A percentile compares a stretch with the other conserved stretches of the same genome.
Evolutionary conservation across 225 moss, liverwort and hornwort genomes (phyloP).

Genomic region (Sphagnum contortum): DNA sequence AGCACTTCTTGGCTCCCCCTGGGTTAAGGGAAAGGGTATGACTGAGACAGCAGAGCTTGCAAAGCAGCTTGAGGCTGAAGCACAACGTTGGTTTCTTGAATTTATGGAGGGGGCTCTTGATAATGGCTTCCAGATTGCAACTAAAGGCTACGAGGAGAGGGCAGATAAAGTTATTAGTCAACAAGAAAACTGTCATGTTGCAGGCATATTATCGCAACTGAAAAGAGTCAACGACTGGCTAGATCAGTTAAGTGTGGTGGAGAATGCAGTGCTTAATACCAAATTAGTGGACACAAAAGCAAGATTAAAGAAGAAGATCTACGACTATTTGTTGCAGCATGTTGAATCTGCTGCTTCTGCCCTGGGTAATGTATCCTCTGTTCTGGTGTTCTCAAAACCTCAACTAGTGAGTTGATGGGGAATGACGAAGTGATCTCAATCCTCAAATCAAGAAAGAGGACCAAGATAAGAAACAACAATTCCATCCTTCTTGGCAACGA

Average conservation of each 20-base stretch:
- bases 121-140: constrained; percentile 60
- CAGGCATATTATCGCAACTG: constrained; percentile 84
- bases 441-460: too few relatives aligned
- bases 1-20: constrained; percentile 19
- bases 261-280: constrained; percentile 19
- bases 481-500: too few relatives aligned
- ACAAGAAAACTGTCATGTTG: constrained; percentile 84
- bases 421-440: too few relatives aligned
- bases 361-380: constrained; percentile 54
- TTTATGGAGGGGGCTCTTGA: constrained; percentile 91
- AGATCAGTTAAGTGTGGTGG: constrained; percentile 58
- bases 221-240: constrained; percentile 96
- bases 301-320: constrained; percentile 78
- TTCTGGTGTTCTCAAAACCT: constrained; percentile 42
- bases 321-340: constrained; percentile 80
- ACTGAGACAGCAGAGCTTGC: constrained; percentile 63
- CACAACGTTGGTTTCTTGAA: constrained; percentile 80
- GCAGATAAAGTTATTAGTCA: constrained; percentile 55
- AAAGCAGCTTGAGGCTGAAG: constrained; percentile 54
- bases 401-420: constrained; percentile 23
- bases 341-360: constrained; percentile 95
- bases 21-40: constrained; percentile 68
- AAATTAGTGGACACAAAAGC: constrained; percentile 70
- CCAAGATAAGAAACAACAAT: too few relatives aligned
- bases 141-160: constrained; percentile 19